Evolutionary conservation across 805 yeast species (phyloP).

Genomic region (Schizosaccharomyces japonicus): DNA sequence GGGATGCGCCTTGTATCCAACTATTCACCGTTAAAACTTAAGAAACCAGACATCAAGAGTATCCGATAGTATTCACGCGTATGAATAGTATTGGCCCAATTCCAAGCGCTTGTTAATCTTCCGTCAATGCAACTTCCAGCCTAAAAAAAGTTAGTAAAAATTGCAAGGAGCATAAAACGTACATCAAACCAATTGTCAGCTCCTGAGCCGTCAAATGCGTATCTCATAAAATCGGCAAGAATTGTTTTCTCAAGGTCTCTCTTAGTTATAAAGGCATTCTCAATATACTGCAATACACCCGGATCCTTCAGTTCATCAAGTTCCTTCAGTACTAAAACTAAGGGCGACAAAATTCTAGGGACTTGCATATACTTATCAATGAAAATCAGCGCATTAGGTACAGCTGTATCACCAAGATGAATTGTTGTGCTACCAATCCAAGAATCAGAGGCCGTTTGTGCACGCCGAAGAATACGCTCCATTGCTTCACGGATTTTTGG

Average conservation of each 20-base stretch:
- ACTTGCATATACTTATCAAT: constrained; percentile 61
- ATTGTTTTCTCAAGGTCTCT: constrained; percentile 26
- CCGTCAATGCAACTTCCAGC: constrained; percentile 75
- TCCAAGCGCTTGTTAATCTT: constrained; percentile 5
- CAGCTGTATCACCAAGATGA: constrained; percentile 63
- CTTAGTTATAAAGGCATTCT: constrained; percentile 32
- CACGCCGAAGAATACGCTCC: constrained; percentile 44
- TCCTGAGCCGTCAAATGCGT: constrained; percentile 49
- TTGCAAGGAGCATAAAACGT: no score
- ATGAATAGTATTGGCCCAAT: constrained; percentile 3
- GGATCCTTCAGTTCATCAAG: constrained; percentile 33
- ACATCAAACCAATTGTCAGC: constrained; percentile 62
- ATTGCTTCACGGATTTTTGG: constrained; percentile 46
- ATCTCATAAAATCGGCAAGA: constrained; percentile 25
- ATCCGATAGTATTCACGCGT: constrained; percentile 34
- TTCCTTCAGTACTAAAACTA: constrained; percentile 32
- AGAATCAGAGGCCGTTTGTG: constrained; percentile 31
- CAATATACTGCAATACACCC: constrained; percentile 25
- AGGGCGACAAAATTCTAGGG: constrained; percentile 52
- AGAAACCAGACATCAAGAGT: constrained; percentile 39
- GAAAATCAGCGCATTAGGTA: constrained; percentile 60
- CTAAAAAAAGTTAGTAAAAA: no score
- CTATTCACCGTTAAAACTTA: constrained; percentile 41
- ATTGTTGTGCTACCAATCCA: constrained; percentile 70
- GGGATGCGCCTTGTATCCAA: no score